A percentile compares a stretch with the other conserved stretches of the same genome.
Conservation (phyloP, 2,329 filamentous ascomycete genomes). For the Emergomyces orientalis region DNA sequence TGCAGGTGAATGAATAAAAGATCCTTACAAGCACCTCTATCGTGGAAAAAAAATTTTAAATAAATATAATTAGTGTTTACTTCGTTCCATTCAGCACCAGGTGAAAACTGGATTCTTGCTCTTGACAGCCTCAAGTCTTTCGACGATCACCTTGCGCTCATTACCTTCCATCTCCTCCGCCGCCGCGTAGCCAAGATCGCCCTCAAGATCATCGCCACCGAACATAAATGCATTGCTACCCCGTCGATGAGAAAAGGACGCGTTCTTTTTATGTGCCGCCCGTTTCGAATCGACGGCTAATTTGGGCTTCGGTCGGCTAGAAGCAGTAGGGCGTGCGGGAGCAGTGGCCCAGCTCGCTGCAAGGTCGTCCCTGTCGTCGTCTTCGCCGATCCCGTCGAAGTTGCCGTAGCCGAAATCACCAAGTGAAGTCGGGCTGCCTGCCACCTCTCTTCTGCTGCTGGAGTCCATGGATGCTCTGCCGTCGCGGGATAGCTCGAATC, state of each 20-base stretch:
- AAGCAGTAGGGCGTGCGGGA: constrained; percentile 26
- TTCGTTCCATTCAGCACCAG: constrained; percentile 61
- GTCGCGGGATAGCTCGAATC: constrained; percentile 56
- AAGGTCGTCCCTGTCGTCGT: constrained; percentile 30
- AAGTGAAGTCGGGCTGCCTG: constrained; percentile 29
- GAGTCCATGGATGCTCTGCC: constrained; percentile 31
- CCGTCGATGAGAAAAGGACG: constrained; percentile 34
- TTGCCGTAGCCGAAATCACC: constrained; percentile 24
- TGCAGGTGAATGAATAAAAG: neutral
- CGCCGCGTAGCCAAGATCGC: constrained; percentile 87
- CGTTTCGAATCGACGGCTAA: constrained; percentile 12
- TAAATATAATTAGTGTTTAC: neutral
- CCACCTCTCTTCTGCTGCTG: constrained; percentile 21
- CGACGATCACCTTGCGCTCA: constrained; percentile 89
- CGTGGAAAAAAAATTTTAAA: no score
- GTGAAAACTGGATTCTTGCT: constrained; percentile 92
- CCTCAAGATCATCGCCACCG: constrained; percentile 70
- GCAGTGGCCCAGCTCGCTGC: constrained; percentile 31
- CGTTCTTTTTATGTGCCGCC: constrained; percentile 21
- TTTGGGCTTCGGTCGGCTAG: constrained; percentile 20
- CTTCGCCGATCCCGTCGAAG: constrained; percentile 22
- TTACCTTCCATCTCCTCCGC: constrained; percentile 90
- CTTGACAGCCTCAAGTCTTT: constrained; percentile 91
- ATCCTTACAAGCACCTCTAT: no score
- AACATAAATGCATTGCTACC: constrained; percentile 39